Percentiles rank a stretch among this genome's conserved stretches.
Evolutionary conservation across 148 eudicot species (phyloP).

Genomic region (Arbutus unedo): DNA sequence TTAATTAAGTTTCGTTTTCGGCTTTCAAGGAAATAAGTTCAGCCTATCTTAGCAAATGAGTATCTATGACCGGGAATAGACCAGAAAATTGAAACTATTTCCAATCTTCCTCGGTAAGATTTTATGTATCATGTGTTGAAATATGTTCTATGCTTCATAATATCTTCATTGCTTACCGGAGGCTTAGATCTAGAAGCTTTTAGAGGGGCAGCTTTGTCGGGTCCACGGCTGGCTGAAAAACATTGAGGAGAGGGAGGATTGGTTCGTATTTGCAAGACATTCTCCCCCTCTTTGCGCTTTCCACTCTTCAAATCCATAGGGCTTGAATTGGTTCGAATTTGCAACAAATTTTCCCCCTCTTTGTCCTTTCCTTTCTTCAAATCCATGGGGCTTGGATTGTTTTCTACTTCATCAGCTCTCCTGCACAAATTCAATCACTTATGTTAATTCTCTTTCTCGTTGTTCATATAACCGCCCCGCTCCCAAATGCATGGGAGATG

Average conservation of each 20-base stretch:
- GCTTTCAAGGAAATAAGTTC: neutral
- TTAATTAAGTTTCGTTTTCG: no score
- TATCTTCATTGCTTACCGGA: slow-evolving; percentile 38
- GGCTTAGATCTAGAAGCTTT: slow-evolving; percentile 56
- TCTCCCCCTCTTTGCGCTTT: slow-evolving; percentile 34
- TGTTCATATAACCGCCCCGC: neutral
- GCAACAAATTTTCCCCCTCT: slow-evolving; percentile 32
- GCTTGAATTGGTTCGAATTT: slow-evolving; percentile 54
- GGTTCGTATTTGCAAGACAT: slow-evolving; percentile 46
- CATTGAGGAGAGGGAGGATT: slow-evolving; percentile 93
- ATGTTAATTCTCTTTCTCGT: neutral
- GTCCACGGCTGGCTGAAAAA: slow-evolving; percentile 56
- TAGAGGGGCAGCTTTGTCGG: slow-evolving; percentile 41
- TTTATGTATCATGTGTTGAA: neutral
- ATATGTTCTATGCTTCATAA: neutral
- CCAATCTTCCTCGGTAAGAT: neutral
- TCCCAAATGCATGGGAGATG: neutral
- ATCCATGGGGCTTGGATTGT: slow-evolving; percentile 52
- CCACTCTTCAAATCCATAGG: slow-evolving; percentile 48
- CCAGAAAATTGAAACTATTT: neutral
- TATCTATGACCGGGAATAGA: neutral
- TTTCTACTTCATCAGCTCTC: slow-evolving; percentile 61
- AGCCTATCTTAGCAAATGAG: neutral
- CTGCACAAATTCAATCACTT: slow-evolving; percentile 31
- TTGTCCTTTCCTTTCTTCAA: slow-evolving; percentile 42